Evolutionary conservation across 192 early-diverging fungal species (phyloP).

Genomic region (Backusella circina): DNA sequence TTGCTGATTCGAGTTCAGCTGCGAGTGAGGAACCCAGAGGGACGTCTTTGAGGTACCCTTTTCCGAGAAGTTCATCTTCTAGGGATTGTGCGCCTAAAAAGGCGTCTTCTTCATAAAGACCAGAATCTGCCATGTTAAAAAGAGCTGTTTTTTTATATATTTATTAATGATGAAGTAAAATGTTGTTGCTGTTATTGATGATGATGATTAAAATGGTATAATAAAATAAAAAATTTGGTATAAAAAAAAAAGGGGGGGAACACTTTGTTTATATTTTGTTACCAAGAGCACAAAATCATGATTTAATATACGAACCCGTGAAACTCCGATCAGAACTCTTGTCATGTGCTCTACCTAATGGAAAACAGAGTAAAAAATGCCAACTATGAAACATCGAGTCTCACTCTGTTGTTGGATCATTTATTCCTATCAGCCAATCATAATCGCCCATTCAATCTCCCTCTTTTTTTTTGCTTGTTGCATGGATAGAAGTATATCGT

Average conservation of each 20-base stretch:
- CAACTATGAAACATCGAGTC: no score
- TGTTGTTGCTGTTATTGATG: neutral
- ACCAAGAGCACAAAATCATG: neutral
- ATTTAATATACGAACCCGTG: neutral
- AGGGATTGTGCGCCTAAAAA: conserved; percentile 24
- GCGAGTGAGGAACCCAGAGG: conserved; percentile 34
- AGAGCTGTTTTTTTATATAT: no score
- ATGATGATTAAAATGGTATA: neutral
- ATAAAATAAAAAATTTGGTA: neutral
- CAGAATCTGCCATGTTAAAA: conserved; percentile 13
- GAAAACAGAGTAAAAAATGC: no score
- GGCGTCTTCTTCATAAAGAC: conserved; percentile 25
- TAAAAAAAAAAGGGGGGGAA: neutral
- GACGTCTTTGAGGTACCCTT: conserved; percentile 24
- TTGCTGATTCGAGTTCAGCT: conserved; percentile 35
- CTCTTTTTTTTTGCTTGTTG: neutral
- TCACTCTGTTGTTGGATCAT: no score
- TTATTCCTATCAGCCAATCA: neutral
- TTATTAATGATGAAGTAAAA: neutral
- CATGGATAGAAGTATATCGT: neutral
- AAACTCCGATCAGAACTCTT: neutral
- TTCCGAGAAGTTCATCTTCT: conserved; percentile 37
- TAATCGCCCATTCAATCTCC: no score
- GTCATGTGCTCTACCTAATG: no score
- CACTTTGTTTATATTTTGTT: neutral